These are phyloP conservation scores for Plasmodium fragile DNA, from an alignment of 169 alveolate species.

Conservation along the genomic window DNA sequence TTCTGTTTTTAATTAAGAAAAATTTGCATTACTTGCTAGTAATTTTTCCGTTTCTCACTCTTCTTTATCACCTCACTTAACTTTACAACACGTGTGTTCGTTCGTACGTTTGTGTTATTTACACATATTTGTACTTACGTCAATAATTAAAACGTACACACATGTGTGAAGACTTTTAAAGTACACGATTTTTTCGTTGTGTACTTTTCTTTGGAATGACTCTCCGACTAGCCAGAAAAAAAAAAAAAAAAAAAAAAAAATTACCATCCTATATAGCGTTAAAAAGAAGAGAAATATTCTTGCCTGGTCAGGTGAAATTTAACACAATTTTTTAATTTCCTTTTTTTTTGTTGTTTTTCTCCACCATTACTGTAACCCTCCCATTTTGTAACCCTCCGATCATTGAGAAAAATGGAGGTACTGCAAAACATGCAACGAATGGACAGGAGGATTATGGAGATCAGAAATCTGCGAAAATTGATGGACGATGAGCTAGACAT, in stretches of 20 bases:
- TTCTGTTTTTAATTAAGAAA: background rate
- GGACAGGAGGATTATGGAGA: constrained; percentile 22
- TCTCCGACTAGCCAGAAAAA: background rate
- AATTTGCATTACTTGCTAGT: background rate
- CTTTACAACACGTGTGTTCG: background rate
- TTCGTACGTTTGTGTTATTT: background rate
- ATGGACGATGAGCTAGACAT: background rate
- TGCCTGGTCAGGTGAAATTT: background rate
- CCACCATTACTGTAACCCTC: background rate
- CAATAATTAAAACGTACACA: background rate
- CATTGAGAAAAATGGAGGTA: constrained; percentile 21
- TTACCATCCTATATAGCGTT: background rate
- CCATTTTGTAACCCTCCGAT: background rate
- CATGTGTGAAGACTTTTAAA: background rate
- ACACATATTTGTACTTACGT: background rate
- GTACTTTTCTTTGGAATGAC: background rate
- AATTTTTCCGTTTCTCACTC: background rate
- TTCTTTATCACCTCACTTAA: background rate
- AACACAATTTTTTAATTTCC: background rate
- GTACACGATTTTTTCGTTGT: background rate
- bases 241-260: too few species aligned
- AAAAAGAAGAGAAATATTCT: background rate
- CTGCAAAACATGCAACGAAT: constrained; percentile 31
- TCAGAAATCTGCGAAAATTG: constrained; percentile 8
- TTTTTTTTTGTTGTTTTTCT: background rate